phyloP scores from a whole-genome alignment of 1,284 basidiomycete genomes.

The Earliella scabrosa region DNA sequence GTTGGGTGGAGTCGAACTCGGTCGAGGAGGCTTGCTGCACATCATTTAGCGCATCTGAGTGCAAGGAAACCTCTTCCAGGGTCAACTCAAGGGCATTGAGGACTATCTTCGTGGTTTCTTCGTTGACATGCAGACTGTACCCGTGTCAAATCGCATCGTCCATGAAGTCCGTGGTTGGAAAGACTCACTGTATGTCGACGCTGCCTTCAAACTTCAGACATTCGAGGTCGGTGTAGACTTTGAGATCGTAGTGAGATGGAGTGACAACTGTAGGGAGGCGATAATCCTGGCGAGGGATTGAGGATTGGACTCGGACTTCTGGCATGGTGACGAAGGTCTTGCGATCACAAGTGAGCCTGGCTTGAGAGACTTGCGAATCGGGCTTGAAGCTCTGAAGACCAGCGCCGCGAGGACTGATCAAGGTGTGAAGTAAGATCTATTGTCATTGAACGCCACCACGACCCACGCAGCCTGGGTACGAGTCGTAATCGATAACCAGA shows the following conservation, averaged over 20 bases:
- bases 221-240: constrained; percentile 83
- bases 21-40: constrained; percentile 51
- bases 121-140: constrained; percentile 69
- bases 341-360: too few relatives aligned
- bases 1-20: constrained; percentile 62
- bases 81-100: constrained; percentile 78
- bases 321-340: too few relatives aligned
- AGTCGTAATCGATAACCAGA: too few relatives aligned
- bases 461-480: too few relatives aligned
- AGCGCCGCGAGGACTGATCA: too few relatives aligned
- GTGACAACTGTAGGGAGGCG: constrained; percentile 78
- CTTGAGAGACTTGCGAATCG: too few relatives aligned
- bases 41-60: constrained; percentile 59
- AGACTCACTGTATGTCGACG: constrained; percentile 68
- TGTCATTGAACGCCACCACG: too few relatives aligned
- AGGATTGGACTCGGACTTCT: too few relatives aligned
- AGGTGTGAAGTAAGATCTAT: too few relatives aligned
- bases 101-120: constrained; percentile 66
- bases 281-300: constrained; percentile 43
- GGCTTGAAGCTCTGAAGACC: too few relatives aligned
- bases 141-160: neutral
- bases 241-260: constrained; percentile 85
- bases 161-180: neutral
- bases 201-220: constrained; percentile 77
- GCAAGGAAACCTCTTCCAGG: constrained; percentile 69